A percentile compares a stretch with the other conserved stretches of the same genome.
phyloP scores from a whole-genome alignment of 2,329 filamentous ascomycete species.

The Shiraia bambusicola region DNA sequence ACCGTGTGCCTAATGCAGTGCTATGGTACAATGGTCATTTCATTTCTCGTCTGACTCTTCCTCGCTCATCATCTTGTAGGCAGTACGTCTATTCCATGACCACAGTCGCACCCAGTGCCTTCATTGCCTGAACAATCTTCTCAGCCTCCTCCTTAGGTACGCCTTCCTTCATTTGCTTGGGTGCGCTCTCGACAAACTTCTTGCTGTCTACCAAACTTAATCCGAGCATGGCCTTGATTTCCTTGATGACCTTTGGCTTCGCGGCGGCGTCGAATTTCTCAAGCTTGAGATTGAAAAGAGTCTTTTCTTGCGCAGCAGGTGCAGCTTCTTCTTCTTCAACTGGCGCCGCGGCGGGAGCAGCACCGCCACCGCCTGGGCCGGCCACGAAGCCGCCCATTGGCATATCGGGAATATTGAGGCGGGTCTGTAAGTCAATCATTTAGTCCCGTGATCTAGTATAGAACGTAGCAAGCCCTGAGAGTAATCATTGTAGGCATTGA shows the following conservation, averaged over 20 bases:
- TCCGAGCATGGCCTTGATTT: constrained; percentile 94
- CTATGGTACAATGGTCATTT: constrained; percentile 35
- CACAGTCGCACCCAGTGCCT: constrained; percentile 86
- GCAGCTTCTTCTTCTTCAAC: constrained; percentile 82
- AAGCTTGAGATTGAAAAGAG: constrained; percentile 94
- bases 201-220: constrained; percentile 98
- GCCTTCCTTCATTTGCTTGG: constrained; percentile 98
- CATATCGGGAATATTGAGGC: constrained; percentile 96
- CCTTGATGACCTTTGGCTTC: constrained; percentile 99
- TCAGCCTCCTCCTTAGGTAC: constrained; percentile 98
- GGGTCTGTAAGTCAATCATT: constrained; percentile 60
- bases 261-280: constrained; percentile 80
- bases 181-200: constrained; percentile 98
- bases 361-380: constrained; percentile 57
- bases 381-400: constrained; percentile 88
- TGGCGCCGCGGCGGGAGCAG: constrained; percentile 62
- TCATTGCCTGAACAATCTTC: constrained; percentile 95
- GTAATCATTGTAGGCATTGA: neutral
- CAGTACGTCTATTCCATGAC: constrained; percentile 73
- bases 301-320: constrained; percentile 88
- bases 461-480: neutral
- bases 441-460: constrained; percentile 1
- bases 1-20: constrained; percentile 30
- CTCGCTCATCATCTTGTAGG: neutral
- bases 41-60: constrained; percentile 1